These are phyloP conservation scores for Parmelia sp. DNA, from an alignment of 495 filamentous ascomycete species.

Conservation along the genomic window DNA sequence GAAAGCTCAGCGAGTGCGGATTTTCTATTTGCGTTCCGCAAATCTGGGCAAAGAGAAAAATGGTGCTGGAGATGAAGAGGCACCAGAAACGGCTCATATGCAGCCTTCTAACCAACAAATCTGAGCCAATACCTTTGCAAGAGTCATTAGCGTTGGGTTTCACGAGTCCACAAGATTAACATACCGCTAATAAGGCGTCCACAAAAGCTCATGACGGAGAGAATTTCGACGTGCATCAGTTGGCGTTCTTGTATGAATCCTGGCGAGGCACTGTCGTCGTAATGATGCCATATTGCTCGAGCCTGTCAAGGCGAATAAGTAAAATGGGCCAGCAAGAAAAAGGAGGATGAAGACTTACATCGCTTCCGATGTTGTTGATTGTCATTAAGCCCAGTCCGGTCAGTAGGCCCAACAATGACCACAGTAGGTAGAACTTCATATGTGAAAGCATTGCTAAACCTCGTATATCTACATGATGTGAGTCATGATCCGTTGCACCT, in stretches of 20 bases:
- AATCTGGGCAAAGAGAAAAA: constrained; percentile 79
- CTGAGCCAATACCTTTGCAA: constrained; percentile 71
- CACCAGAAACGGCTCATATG: constrained; percentile 84
- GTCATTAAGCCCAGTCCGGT: constrained; percentile 96
- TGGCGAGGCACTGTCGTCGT: constrained; percentile 63
- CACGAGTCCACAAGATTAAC: constrained; percentile 17
- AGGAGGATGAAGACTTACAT: constrained; percentile 43
- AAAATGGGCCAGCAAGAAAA: constrained; percentile 5
- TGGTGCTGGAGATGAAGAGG: constrained; percentile 62
- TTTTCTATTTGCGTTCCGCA: constrained; percentile 72
- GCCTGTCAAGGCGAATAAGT: constrained; percentile 39
- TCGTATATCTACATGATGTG: constrained; percentile 81
- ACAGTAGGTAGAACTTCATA: constrained; percentile 86
- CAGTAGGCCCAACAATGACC: constrained; percentile 74
- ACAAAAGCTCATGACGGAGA: constrained; percentile 77
- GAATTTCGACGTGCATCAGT: constrained; percentile 85
- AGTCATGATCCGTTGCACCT: constrained; percentile 34
- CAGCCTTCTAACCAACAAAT: constrained; percentile 74
- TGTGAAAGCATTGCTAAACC: constrained; percentile 69
- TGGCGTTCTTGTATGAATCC: constrained; percentile 77
- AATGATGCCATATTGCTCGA: constrained; percentile 72
- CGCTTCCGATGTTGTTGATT: constrained; percentile 98
- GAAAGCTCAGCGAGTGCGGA: constrained; percentile 66
- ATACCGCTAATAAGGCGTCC: constrained; percentile 72
- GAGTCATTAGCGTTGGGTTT: neutral